These are phyloP conservation scores for Oryza glaberrima DNA, from an alignment of 176 grass and related monocot species.

Conservation along the genomic window DNA sequence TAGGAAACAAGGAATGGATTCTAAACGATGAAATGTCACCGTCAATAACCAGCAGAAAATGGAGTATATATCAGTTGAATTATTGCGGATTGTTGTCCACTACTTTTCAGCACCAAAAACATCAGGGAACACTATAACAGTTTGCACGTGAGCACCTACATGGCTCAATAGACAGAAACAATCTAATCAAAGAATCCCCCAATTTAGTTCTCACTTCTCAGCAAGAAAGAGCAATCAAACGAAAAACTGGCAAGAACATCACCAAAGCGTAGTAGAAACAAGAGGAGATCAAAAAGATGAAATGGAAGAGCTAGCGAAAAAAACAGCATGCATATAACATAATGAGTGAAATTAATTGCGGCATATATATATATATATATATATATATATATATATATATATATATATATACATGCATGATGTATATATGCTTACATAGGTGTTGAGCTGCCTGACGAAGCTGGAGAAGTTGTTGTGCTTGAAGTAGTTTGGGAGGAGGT, in stretches of 20 bases:
- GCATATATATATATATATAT: not conserved
- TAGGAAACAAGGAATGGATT: conserved; percentile 32
- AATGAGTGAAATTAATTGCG: not conserved
- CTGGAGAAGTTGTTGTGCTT: conserved; percentile 97
- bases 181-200: not conserved
- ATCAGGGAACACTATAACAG: not conserved
- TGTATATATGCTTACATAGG: conserved; percentile 53
- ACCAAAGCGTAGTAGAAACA: not conserved
- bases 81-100: not conserved
- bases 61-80: not conserved
- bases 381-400: too few relatives aligned
- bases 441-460: conserved; percentile 96
- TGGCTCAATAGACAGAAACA: not conserved
- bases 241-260: not conserved
- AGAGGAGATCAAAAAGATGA: not conserved
- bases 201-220: not conserved
- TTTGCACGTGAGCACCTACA: too few relatives aligned
- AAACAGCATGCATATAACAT: not conserved
- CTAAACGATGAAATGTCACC: conserved; percentile 8
- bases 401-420: not conserved
- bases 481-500: conserved; percentile 91
- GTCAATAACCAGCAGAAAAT: conserved; percentile 17
- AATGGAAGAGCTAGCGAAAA: not conserved
- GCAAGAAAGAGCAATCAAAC: not conserved
- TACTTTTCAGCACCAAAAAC: not conserved